Base-by-base conservation (phyloP, 352 stramenopile genomes). In the Phytophthora hybrid region DNA sequence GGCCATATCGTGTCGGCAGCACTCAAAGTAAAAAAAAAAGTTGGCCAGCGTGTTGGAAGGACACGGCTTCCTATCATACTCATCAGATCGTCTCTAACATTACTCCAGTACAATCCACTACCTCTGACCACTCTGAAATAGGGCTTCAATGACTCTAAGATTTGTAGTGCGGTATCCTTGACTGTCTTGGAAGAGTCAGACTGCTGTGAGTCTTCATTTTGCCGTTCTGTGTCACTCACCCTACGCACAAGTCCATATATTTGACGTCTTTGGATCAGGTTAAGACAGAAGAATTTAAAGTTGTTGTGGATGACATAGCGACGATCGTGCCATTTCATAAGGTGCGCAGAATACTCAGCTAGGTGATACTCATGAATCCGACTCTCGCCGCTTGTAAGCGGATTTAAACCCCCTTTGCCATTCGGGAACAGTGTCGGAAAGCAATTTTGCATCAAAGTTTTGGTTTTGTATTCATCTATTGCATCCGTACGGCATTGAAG, bases 1-100 rank as follows among this genome's bases (percentile, higher is more conserved):
- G 69, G 76, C 66, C 76, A 83, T 0, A 73, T 49, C 0, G 69
- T 78, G 16, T 83, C 73, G 0, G 72, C 72, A n/a, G 72, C 76
- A 56, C 76, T 82, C 0, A 82, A 14, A 2, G 76, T 74, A 29
- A 77, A 62, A 53, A 59, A 59, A 67, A 62, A 82, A 59, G 64
- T 76, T 5, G 64, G 69, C 18, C 47, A 78, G 5, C 61, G 58
- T 10, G 46, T 71, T 0, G 53, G 32, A 0, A 83, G 32, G 4
- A 59, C 69, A 1, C n/a, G 18, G 7, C 41, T 76, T 2, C 58
- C 69, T 13, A 76, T 59, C 63, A 76, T 76, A 14, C 41, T 54
- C 63, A 76, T 64, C 3, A 76, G 14, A 7, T 72, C 56, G 41
- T 76, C 63, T 21, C 69, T 56, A 0, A 72, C 58, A 31, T 34